Conservation (phyloP, 495 filamentous ascomycete genomes). For the Xylaria longipes region DNA sequence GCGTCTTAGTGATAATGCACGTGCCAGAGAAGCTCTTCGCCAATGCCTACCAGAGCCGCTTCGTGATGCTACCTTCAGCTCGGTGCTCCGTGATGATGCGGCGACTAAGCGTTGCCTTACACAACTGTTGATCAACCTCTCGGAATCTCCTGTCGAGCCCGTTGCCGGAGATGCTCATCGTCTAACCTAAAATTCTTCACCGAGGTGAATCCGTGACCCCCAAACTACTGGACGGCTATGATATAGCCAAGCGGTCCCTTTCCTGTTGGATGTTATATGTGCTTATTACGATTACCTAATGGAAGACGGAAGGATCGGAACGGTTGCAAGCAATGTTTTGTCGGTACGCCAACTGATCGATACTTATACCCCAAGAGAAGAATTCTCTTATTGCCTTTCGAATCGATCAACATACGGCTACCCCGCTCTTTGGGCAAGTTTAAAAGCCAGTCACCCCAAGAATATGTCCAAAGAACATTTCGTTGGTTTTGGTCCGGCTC, state of each 20-base stretch:
- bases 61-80: slow-evolving; percentile 95
- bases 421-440: not conserved
- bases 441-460: not conserved
- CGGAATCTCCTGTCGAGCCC: slow-evolving; percentile 83
- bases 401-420: not conserved
- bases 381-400: slow-evolving; percentile 1
- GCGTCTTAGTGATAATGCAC: slow-evolving; percentile 94
- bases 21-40: slow-evolving; percentile 91
- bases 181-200: slow-evolving; percentile 6
- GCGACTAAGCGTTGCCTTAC: slow-evolving; percentile 98
- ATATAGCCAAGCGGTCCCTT: not conserved
- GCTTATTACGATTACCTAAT: slow-evolving; percentile 14
- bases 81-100: slow-evolving; percentile 94
- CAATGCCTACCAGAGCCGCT: slow-evolving; percentile 97
- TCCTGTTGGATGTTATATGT: not conserved
- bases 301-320: slow-evolving; percentile 6
- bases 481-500: not conserved
- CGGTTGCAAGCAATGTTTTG: slow-evolving; percentile 7
- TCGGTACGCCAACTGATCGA: slow-evolving; percentile 2
- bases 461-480: not conserved
- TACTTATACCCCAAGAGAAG: slow-evolving; percentile 12
- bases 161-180: slow-evolving; percentile 40
- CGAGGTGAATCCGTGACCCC: not conserved
- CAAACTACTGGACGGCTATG: not conserved
- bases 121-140: slow-evolving; percentile 95